Evolutionary conservation across 768 basidiomycete genomes (phyloP), one percentile per base, ranked within the genome.

Genomic region (Tricholoma sp.): DNA sequence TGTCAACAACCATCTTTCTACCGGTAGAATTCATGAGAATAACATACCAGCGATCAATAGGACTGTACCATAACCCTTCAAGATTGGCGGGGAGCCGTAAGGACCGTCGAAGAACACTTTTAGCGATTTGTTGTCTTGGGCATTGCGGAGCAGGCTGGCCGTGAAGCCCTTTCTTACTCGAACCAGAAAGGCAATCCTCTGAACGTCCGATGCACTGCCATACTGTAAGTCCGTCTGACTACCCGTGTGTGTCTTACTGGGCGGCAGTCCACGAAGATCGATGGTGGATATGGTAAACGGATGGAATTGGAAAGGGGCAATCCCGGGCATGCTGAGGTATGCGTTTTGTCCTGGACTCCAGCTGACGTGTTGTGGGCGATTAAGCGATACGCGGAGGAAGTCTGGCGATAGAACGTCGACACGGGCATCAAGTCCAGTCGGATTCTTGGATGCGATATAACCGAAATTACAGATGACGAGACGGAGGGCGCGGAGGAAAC

Each of bases 231-330:
- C 1, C 16, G 27, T 7, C 16, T 29, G 16, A 24, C 27, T 49
- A 6, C 29, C 5, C 16, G 27, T 29, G 2, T 16, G 16, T n/a
- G 4, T 4, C 24, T 27, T 49, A 7, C 6, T 12, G 5, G 4
- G 21, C 22, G 27, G 47, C 24, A 29, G 7, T n/a, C 6, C 47
- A 7, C 27, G 1, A 6, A 66, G 63, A 46, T 75, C 71, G 7
- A 77, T 63, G n/a, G 71, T 79, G 5, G 81, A 72, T 55, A 86
- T 84, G 0, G 84, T 83, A 67, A 86, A 86, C 1, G 85, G 85
- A 58, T 86, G 85, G 0, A 80, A 68, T 65, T 86, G 78, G 24
- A 74, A 64, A 0, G 54, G 51, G 10, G 79, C 79, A 5, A 82
- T 70, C 1, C 71, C 62, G 4, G 83, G 82, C 61, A 85, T 69